Conservation (phyloP, 345 rosid genomes). For the Syzygium aromaticum region DNA sequence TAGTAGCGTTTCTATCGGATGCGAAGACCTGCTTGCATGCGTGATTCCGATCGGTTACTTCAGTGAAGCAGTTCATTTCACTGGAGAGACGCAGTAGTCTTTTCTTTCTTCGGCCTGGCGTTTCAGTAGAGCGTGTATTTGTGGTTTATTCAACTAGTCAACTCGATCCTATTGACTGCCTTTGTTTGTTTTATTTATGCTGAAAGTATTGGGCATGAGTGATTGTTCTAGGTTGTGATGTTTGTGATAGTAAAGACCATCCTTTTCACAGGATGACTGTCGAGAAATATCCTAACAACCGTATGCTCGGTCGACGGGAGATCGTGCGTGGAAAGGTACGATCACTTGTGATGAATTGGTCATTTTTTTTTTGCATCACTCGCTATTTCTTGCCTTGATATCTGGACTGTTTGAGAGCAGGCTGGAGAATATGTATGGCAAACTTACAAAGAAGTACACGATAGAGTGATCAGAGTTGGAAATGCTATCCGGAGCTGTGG, state of each 20-base stretch:
- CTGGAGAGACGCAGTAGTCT: neutral
- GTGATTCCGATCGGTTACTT: neutral
- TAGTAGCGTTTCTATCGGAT: neutral
- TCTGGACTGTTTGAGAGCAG: constrained; percentile 23
- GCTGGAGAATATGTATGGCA: constrained; percentile 85
- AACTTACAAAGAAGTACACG: constrained; percentile 74
- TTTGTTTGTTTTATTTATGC: neutral
- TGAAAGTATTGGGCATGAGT: neutral
- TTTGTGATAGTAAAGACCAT: neutral
- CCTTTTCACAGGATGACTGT: constrained; percentile 47
- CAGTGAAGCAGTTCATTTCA: neutral
- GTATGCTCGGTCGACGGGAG: constrained; percentile 85
- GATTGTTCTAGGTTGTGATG: neutral
- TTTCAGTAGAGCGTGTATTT: neutral
- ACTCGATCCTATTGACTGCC: neutral
- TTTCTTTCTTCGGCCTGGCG: neutral
- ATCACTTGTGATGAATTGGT: neutral
- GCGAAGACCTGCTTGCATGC: neutral
- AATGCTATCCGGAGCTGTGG: constrained; percentile 79
- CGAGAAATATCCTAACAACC: constrained; percentile 64
- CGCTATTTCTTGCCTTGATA: neutral
- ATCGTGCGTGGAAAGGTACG: constrained; percentile 68
- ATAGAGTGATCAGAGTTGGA: constrained; percentile 73
- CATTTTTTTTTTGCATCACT: neutral
- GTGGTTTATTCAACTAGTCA: neutral